These are phyloP conservation scores for Ogataea trehalophila DNA, from an alignment of 805 yeast species.

Conservation along the genomic window DNA sequence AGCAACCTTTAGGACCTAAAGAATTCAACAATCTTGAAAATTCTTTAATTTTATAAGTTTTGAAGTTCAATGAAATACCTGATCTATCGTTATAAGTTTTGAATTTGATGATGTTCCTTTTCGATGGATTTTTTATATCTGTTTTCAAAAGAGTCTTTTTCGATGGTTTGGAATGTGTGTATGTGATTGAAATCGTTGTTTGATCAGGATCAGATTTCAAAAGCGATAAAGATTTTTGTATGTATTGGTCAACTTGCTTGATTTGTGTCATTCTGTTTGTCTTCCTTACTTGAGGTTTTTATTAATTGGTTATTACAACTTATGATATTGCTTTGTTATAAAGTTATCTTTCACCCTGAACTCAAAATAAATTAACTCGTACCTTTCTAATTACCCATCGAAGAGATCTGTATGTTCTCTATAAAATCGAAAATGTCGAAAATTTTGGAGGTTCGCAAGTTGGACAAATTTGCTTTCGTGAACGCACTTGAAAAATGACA, in stretches of 20 bases:
- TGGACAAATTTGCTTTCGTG: no score
- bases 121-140: slow-evolving; percentile 13
- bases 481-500: no score
- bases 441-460: no score
- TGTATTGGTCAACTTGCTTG: slow-evolving; percentile 27
- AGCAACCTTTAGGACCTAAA: slow-evolving; percentile 60
- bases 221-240: slow-evolving; percentile 25
- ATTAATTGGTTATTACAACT: no score
- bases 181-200: slow-evolving; percentile 30
- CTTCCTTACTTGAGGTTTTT: background rate
- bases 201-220: slow-evolving; percentile 26
- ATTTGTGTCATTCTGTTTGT: slow-evolving; percentile 16
- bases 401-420: no score
- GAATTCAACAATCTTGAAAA: slow-evolving; percentile 68
- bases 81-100: slow-evolving; percentile 62
- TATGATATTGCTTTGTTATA: no score
- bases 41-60: slow-evolving; percentile 63
- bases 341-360: no score
- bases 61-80: slow-evolving; percentile 56
- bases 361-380: no score
- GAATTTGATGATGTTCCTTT: slow-evolving; percentile 36
- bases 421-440: no score
- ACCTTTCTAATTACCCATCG: no score
- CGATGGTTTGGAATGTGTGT: slow-evolving; percentile 26
- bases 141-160: slow-evolving; percentile 11